phyloP scores from a whole-genome alignment of 2,329 filamentous ascomycete species.

The Cyphellophora europaea region DNA sequence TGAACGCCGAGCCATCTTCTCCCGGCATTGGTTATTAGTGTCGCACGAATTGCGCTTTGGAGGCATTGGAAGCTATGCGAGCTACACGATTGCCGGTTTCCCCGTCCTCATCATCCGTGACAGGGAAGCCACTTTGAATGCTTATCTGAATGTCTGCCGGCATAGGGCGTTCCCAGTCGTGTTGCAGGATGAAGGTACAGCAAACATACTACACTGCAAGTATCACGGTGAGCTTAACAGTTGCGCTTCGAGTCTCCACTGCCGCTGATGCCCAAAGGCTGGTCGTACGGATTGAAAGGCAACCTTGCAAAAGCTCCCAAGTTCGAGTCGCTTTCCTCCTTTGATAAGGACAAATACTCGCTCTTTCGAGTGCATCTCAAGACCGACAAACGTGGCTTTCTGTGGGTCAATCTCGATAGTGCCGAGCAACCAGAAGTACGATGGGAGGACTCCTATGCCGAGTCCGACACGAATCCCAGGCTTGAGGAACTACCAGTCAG shows the following conservation, averaged over 20 bases:
- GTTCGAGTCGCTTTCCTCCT: conserved; percentile 46
- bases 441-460: conserved; percentile 11
- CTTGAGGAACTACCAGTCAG: conserved; percentile 11
- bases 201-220: conserved; percentile 46
- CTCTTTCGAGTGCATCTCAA: conserved; percentile 30
- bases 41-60: conserved; percentile 35
- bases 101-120: conserved; percentile 45
- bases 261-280: too few relatives aligned
- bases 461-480: too few relatives aligned
- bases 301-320: conserved; percentile 52
- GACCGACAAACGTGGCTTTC: conserved; percentile 12
- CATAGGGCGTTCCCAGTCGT: conserved; percentile 51
- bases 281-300: conserved; percentile 51
- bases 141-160: conserved; percentile 54
- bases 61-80: conserved; percentile 34
- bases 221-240: too few relatives aligned
- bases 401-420: conserved; percentile 17
- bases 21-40: conserved; percentile 38
- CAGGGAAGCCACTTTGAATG: conserved; percentile 43
- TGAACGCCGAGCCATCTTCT: conserved; percentile 39
- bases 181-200: conserved; percentile 13
- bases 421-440: conserved; percentile 5
- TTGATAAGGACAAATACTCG: conserved; percentile 47
- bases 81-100: conserved; percentile 33
- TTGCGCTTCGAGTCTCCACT: too few relatives aligned